These are phyloP conservation scores for Dactylonectria macrodidyma DNA, from an alignment of 2,329 filamentous ascomycete species.

Conservation along the genomic window DNA sequence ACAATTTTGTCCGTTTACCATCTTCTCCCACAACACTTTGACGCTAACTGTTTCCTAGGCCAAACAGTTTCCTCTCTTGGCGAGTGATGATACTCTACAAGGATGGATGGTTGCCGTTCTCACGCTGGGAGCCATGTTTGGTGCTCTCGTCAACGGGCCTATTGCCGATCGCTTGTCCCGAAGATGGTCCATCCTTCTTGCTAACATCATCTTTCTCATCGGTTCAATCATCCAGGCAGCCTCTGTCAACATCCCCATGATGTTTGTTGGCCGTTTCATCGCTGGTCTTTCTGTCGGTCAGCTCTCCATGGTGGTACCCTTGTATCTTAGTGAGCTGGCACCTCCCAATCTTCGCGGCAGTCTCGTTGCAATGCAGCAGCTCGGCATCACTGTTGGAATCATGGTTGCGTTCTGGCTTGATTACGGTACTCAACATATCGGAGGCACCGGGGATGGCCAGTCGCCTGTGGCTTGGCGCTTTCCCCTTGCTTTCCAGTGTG, in stretches of 20 bases:
- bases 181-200: constrained; percentile 47
- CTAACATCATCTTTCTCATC: constrained; percentile 44
- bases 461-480: constrained; percentile 26
- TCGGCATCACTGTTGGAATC: constrained; percentile 27
- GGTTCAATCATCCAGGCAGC: constrained; percentile 29
- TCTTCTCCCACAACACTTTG: fast-evolving
- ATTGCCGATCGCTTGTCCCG: constrained; percentile 46
- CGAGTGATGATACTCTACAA: constrained; percentile 18
- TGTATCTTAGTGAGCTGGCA: constrained; percentile 22
- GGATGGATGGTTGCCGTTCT: constrained; percentile 60
- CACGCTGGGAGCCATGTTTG: constrained; percentile 60
- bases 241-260: constrained; percentile 26
- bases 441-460: constrained; percentile 21
- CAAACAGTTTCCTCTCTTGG: constrained; percentile 22
- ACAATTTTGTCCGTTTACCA: constrained; percentile 17
- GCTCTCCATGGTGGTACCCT: constrained; percentile 24
- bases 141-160: constrained; percentile 57
- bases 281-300: constrained; percentile 25
- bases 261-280: constrained; percentile 21
- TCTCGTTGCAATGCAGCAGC: constrained; percentile 28
- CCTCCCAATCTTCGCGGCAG: constrained; percentile 25
- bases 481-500: constrained; percentile 28
- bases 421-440: constrained; percentile 28
- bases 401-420: constrained; percentile 29
- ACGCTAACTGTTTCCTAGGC: constrained; percentile 4